Percentiles rank a stretch among this genome's conserved stretches.
phyloP scores from a whole-genome alignment of 2,329 filamentous ascomycete species.

The Cytospora leucostoma region DNA sequence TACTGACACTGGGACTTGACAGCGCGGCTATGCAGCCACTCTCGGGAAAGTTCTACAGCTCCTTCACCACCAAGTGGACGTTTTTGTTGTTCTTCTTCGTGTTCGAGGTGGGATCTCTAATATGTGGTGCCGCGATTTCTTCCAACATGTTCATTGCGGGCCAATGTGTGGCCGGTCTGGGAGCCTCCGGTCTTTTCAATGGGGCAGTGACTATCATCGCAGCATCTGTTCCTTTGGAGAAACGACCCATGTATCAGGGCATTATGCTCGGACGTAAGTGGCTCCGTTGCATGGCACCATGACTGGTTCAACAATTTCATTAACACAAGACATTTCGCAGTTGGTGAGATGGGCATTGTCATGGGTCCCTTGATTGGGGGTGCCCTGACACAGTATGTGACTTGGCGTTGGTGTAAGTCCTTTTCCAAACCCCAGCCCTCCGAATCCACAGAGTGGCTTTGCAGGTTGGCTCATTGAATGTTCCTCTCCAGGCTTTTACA shows the following conservation, averaged over 20 bases:
- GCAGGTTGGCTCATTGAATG: constrained; percentile 13
- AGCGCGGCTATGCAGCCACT: constrained; percentile 16
- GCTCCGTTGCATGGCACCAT: accelerated
- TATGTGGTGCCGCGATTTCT: constrained; percentile 8
- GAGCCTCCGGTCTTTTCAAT: constrained; percentile 13
- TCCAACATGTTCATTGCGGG: constrained; percentile 12
- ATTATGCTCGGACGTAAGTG: background rate
- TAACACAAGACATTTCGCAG: constrained; percentile 21
- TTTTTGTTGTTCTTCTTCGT: constrained; percentile 7
- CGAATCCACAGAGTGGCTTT: background rate
- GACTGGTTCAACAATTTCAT: too few species aligned
- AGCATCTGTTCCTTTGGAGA: background rate
- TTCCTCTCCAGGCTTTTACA: constrained; percentile 39
- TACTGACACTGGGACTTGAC: constrained; percentile 23
- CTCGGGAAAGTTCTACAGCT: constrained; percentile 10
- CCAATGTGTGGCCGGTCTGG: constrained; percentile 10
- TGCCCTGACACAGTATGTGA: constrained; percentile 39
- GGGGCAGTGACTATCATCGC: constrained; percentile 1
- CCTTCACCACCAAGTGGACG: constrained; percentile 7
- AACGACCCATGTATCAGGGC: background rate
- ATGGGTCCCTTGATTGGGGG: constrained; percentile 48
- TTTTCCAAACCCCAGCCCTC: background rate
- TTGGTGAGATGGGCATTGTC: constrained; percentile 43
- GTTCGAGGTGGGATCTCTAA: constrained; percentile 12
- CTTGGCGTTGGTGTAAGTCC: constrained; percentile 45